Conservation (phyloP, 2,329 filamentous ascomycete species). For the Talaromyces sp. region DNA sequence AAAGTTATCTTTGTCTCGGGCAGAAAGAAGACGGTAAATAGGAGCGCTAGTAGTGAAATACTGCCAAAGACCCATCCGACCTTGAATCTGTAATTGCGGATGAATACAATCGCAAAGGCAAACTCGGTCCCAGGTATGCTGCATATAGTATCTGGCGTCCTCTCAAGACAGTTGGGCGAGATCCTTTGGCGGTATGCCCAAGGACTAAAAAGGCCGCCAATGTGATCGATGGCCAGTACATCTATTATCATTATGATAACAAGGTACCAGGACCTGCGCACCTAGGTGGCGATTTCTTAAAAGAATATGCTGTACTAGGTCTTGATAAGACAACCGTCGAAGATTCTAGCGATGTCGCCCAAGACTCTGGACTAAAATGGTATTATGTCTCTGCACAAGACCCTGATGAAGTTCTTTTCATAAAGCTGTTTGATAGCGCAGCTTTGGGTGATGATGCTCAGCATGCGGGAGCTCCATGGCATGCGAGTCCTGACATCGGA, state of each 20-base stretch:
- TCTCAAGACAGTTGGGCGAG: neutral
- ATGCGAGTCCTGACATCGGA: neutral
- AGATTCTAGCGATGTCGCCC: neutral
- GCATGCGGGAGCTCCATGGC: slow-evolving; percentile 1
- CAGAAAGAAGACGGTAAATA: slow-evolving; percentile 17
- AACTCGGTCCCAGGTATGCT: neutral
- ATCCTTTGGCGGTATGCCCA: neutral
- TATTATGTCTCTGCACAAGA: neutral
- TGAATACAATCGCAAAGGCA: neutral
- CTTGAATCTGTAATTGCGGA: slow-evolving; percentile 6
- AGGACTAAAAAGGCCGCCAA: neutral
- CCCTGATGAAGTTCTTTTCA: slow-evolving; percentile 1
- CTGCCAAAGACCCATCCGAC: slow-evolving; percentile 20
- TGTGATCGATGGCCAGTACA: neutral
- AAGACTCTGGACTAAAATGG: neutral
- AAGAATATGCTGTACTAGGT: slow-evolving; percentile 1
- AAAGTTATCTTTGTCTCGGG: slow-evolving; percentile 11
- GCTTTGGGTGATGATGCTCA: neutral
- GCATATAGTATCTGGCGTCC: slow-evolving; percentile 4
- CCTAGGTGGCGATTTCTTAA: neutral
- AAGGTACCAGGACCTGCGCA: neutral
- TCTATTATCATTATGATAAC: neutral
- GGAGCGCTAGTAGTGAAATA: slow-evolving; percentile 13
- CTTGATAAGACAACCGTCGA: neutral
- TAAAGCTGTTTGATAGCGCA: slow-evolving; percentile 1